phyloP scores from a whole-genome alignment of 1,284 basidiomycete species.

The Pyrrhoderma lamaoense region DNA sequence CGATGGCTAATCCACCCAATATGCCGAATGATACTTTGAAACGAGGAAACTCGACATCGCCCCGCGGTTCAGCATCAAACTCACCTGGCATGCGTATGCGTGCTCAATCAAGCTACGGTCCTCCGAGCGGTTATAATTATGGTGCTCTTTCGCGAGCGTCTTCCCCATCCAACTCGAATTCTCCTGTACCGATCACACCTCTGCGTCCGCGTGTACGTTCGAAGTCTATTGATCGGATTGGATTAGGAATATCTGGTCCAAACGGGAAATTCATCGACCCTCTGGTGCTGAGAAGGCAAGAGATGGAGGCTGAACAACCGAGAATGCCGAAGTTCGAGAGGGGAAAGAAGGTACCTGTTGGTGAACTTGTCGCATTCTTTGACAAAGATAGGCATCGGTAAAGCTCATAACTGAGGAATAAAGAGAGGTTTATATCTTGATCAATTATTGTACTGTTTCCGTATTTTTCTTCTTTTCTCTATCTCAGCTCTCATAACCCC shows the following conservation, averaged over 20 bases:
- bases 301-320: conserved; percentile 37
- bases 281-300: conserved; percentile 57
- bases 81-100: conserved; percentile 29
- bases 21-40: conserved; percentile 17
- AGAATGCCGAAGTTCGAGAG: conserved; percentile 28
- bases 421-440: neutral
- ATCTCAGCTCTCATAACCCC: conserved; percentile 52
- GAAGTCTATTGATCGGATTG: conserved; percentile 45
- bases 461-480: conserved; percentile 21
- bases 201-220: conserved; percentile 43
- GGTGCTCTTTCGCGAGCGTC: conserved; percentile 18
- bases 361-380: conserved; percentile 75
- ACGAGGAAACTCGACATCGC: conserved; percentile 8
- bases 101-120: conserved; percentile 46
- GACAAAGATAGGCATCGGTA: conserved; percentile 50
- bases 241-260: conserved; percentile 24
- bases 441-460: neutral
- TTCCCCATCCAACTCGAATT: conserved; percentile 23
- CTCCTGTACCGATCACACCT: conserved; percentile 32
- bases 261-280: conserved; percentile 62
- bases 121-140: conserved; percentile 19
- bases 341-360: conserved; percentile 64
- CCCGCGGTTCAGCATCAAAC: conserved; percentile 19
- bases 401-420: neutral
- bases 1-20: conserved; percentile 11